phyloP scores from a whole-genome alignment of 176 grass and related monocot species.

The Aegilops bicornis region DNA sequence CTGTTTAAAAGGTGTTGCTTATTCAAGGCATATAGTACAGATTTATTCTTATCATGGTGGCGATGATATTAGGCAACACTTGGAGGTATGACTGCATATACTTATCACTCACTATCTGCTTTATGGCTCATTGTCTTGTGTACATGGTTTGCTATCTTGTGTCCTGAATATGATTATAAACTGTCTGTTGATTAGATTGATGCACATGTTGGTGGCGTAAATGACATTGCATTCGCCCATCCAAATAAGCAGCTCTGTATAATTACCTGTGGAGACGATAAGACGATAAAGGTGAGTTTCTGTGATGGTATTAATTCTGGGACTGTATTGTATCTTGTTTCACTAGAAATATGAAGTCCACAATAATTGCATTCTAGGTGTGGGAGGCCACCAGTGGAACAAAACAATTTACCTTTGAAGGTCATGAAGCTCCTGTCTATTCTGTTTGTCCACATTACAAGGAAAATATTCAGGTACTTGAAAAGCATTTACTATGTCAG shows the following conservation, averaged over 20 bases:
- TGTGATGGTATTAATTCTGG: conserved; percentile 7
- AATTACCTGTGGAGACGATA: conserved; percentile 99
- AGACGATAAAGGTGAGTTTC: conserved; percentile 79
- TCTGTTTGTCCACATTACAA: conserved; percentile 98
- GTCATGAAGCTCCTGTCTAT: conserved; percentile 97
- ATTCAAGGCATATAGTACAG: conserved; percentile 97
- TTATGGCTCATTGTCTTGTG: conserved; percentile 26
- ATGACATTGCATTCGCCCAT: conserved; percentile 98
- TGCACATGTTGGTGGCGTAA: conserved; percentile 95
- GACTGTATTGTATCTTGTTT: neutral
- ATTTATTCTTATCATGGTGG: conserved; percentile 90
- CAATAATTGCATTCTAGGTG: conserved; percentile 56
- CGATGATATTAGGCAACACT: conserved; percentile 88
- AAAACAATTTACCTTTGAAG: conserved; percentile 88
- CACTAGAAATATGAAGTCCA: conserved; percentile 20
- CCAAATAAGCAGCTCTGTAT: conserved; percentile 95
- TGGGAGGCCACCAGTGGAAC: conserved; percentile 89
- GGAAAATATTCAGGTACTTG: conserved; percentile 83
- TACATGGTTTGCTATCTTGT: conserved; percentile 2
- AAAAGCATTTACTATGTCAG: neutral
- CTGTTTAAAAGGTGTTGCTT: conserved; percentile 78
- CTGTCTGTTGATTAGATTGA: conserved; percentile 78
- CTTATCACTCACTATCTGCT: conserved; percentile 9
- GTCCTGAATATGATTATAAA: conserved; percentile 27
- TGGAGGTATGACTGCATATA: conserved; percentile 64